phyloP scores from a whole-genome alignment of 2,329 filamentous ascomycete genomes.

The Simplicillium aogashimaense region DNA sequence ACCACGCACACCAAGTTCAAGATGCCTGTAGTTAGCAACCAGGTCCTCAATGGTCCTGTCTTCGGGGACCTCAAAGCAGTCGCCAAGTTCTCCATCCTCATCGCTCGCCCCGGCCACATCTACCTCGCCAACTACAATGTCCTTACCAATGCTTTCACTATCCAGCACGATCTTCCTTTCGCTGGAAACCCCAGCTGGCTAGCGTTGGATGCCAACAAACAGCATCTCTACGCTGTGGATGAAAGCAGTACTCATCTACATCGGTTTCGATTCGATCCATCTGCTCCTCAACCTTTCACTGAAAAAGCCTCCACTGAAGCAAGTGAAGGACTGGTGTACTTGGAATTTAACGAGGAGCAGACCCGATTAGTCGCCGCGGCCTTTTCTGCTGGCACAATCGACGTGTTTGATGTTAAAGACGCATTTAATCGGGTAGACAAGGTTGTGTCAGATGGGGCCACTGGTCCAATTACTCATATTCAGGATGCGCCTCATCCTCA shows the following conservation, averaged over 20 bases:
- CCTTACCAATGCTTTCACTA: slow-evolving; percentile 20
- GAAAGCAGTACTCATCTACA: slow-evolving; percentile 31
- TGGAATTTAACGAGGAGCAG: slow-evolving; percentile 33
- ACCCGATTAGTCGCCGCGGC: slow-evolving; percentile 34
- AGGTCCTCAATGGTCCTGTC: too few species aligned
- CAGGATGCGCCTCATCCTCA: slow-evolving; percentile 31
- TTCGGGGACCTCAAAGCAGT: not conserved
- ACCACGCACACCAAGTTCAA: not conserved
- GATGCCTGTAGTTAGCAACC: too few species aligned
- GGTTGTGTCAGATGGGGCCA: slow-evolving; percentile 21
- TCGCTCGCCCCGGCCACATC: slow-evolving; percentile 30
- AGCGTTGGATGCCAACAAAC: slow-evolving; percentile 24
- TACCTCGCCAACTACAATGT: slow-evolving; percentile 31
- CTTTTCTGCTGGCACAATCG: slow-evolving; percentile 29
- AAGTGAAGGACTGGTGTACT: slow-evolving; percentile 33
- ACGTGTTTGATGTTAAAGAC: slow-evolving; percentile 33
- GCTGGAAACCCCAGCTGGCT: slow-evolving; percentile 36
- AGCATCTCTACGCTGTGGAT: slow-evolving; percentile 34
- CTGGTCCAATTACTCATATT: slow-evolving; percentile 21
- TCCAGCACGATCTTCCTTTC: slow-evolving; percentile 21
- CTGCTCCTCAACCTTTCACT: slow-evolving; percentile 16
- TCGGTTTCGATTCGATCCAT: slow-evolving; percentile 26
- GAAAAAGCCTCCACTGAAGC: slow-evolving; percentile 19
- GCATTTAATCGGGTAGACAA: slow-evolving; percentile 25
- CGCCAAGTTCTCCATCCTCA: slow-evolving; percentile 20